Percentiles rank a stretch among this genome's conserved stretches.
phyloP scores from a whole-genome alignment of 1,284 basidiomycete species.

The Fistulina hepatica region DNA sequence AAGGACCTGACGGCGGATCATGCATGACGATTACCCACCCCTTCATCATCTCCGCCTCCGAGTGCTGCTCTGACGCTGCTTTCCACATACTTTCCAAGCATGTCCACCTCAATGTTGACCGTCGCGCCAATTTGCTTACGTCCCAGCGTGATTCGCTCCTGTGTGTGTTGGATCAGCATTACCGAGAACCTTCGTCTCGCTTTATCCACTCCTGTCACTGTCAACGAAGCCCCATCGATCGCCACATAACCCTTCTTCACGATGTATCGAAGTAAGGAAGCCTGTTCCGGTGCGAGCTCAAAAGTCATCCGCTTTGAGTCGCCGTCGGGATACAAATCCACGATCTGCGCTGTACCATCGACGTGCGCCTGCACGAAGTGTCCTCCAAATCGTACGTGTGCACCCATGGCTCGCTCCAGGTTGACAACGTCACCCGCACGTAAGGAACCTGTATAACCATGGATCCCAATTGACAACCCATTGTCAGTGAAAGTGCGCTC shows the following conservation, averaged over 20 bases:
- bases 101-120: slow-evolving; percentile 94
- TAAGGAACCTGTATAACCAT: too few relatives aligned
- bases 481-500: too few relatives aligned
- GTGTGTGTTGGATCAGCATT: slow-evolving; percentile 95
- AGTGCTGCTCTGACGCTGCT: slow-evolving; percentile 73
- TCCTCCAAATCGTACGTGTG: slow-evolving; percentile 87
- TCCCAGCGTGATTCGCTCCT: slow-evolving; percentile 77
- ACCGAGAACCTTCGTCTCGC: slow-evolving; percentile 65
- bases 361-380: slow-evolving; percentile 97
- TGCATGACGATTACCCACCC: too few relatives aligned
- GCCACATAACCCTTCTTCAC: slow-evolving; percentile 96
- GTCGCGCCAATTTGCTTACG: slow-evolving; percentile 67
- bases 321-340: slow-evolving; percentile 63
- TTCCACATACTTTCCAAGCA: slow-evolving; percentile 81
- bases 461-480: too few relatives aligned
- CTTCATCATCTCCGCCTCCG: slow-evolving; percentile 43
- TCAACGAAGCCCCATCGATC: slow-evolving; percentile 91
- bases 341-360: slow-evolving; percentile 76
- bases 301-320: slow-evolving; percentile 82
- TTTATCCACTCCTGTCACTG: slow-evolving; percentile 79
- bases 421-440: slow-evolving; percentile 83
- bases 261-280: slow-evolving; percentile 71
- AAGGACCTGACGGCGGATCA: too few relatives aligned
- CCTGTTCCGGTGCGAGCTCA: slow-evolving; percentile 54
- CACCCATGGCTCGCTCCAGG: slow-evolving; percentile 91